Base-by-base conservation (phyloP, 805 yeast species). In the Clavispora santaluciae region DNA sequence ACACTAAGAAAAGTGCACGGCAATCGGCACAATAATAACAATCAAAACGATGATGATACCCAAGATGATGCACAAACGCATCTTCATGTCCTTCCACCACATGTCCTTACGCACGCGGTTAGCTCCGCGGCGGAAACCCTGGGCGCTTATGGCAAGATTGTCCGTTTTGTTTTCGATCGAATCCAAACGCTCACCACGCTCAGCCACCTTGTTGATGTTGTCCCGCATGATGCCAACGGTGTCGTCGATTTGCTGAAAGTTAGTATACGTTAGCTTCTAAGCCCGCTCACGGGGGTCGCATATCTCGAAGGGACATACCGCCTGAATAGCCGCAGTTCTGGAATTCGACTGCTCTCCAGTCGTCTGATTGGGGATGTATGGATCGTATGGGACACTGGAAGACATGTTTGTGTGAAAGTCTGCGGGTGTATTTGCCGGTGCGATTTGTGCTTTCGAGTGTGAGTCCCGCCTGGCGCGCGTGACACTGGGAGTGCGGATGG, bases 21-120 rank as follows among this genome's bases (percentile, higher is more conserved):
- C 97, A 47, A 93, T 81, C 22, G 98, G 98, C 30, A 91, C 96
- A 51, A 90, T 86, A 42, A 91, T 95, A 41, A 91, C 85, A 43
- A 91, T 67, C 52, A 91, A 67, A 39, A 90, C 79, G 57, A 91
- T 80, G 39, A 93, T 68, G 20, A 83, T 81, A 22, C 83, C 85
- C 36, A 83, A 79, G 44, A 90, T 83, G 43, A 86, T 68, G 66
- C 98, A 91, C 73, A 90, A 70, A 65, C 95, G 83, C 91, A 93
- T 85, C 72, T 93, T 93, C 79, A 93, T 76, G 63, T 91, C 96
- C 66, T 93, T 91, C 86, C 95, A 86, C 98, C 98, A 91, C 97
- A 91, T 91, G 60, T 90, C 95, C 66, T 90, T 91, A 68, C 99
- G 86, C 36, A 91, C 97, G 55, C 95, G 82, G 69, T 91, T 91